phyloP scores from a whole-genome alignment of 345 rosid genomes.

The Syzygium oleosum region DNA sequence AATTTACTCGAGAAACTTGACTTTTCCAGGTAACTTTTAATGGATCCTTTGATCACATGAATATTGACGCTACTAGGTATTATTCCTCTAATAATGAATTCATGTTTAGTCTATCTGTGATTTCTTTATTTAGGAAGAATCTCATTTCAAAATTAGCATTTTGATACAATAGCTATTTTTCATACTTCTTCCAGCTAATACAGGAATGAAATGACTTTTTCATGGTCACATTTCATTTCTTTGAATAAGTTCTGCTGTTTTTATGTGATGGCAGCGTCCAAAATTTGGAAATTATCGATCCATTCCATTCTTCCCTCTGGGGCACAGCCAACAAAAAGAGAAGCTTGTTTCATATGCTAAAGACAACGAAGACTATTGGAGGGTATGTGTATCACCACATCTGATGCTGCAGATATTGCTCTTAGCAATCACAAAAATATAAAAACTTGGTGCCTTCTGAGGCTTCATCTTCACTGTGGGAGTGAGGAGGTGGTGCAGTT shows the following conservation, averaged over 20 bases:
- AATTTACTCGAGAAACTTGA: neutral
- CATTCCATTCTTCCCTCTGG: slow-evolving; percentile 68
- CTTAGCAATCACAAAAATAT: neutral
- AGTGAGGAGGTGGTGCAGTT: neutral
- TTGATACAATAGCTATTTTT: neutral
- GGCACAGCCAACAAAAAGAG: slow-evolving; percentile 91
- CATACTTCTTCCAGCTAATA: neutral
- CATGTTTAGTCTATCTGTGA: neutral
- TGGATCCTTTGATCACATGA: slow-evolving; percentile 98
- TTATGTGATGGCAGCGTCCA: slow-evolving; percentile 55
- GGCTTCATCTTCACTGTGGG: neutral
- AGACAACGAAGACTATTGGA: slow-evolving; percentile 92
- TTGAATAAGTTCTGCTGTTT: neutral
- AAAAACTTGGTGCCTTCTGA: neutral
- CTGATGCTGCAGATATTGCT: slow-evolving; percentile 1
- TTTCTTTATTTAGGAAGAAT: neutral
- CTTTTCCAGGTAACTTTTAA: slow-evolving; percentile 73
- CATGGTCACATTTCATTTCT: neutral
- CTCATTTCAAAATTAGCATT: neutral
- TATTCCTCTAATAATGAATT: neutral
- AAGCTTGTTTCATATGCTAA: slow-evolving; percentile 91
- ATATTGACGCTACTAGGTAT: slow-evolving; percentile 91
- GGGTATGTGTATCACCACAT: slow-evolving; percentile 38
- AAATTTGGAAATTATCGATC: slow-evolving; percentile 89
- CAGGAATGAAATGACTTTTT: neutral